phyloP scores from a whole-genome alignment of 2,329 filamentous ascomycete genomes.

The Fusarium mangiferae region DNA sequence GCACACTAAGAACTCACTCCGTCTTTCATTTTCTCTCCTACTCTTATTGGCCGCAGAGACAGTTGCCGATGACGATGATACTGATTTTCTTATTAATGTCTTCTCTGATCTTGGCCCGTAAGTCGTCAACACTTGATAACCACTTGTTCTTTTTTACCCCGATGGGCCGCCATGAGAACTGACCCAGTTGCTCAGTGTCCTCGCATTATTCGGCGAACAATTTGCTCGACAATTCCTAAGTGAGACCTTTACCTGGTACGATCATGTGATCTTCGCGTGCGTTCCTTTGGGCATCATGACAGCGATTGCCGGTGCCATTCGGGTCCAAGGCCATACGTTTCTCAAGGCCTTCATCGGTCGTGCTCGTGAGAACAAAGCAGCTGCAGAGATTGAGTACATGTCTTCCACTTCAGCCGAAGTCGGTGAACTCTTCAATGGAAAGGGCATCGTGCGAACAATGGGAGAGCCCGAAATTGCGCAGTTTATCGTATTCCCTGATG shows the following conservation, averaged over 20 bases:
- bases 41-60: not conserved
- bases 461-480: not conserved
- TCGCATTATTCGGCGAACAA: not conserved
- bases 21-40: not conserved
- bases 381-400: not conserved
- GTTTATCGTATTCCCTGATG: not conserved
- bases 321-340: rapidly evolving
- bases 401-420: not conserved
- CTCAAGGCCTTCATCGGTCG: not conserved
- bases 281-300: not conserved
- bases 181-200: not conserved
- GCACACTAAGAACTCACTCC: not conserved
- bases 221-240: not conserved
- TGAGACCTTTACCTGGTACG: not conserved
- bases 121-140: not conserved
- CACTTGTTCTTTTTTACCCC: not conserved
- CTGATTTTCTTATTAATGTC: not conserved
- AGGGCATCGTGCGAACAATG: not conserved
- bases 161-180: not conserved
- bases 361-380: not conserved
- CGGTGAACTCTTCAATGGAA: not conserved
- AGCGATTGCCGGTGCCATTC: not conserved
- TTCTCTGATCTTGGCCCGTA: not conserved
- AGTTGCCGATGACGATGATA: not conserved
- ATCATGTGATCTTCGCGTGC: not conserved